Conservation (phyloP, 257 asterid species). For the Solanum virginianum region DNA sequence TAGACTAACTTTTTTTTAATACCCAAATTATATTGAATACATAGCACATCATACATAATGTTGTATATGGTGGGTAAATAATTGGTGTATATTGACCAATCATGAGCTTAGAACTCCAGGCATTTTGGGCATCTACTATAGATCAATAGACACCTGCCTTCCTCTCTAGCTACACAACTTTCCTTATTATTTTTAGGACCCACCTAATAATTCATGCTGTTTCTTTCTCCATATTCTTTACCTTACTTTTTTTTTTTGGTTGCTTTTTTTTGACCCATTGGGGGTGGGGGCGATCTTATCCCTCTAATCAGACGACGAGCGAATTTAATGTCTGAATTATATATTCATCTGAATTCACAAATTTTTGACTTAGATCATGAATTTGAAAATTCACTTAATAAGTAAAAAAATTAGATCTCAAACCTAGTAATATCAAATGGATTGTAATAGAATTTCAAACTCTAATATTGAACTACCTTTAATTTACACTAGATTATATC, state of each 20-base stretch:
- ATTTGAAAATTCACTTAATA: background rate
- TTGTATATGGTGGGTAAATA: background rate
- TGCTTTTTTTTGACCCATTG: background rate
- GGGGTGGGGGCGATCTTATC: no score
- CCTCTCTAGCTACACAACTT: background rate
- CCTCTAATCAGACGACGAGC: background rate
- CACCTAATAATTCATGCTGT: conserved; percentile 2
- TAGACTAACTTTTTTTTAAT: background rate
- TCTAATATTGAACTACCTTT: background rate
- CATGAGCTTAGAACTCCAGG: background rate
- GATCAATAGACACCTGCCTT: conserved; percentile 14
- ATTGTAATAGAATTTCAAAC: background rate
- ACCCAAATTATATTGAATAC: background rate
- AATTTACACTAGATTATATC: background rate
- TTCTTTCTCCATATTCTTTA: background rate
- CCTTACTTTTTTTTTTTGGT: background rate
- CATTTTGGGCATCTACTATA: conserved; percentile 4
- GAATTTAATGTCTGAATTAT: background rate
- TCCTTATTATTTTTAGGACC: background rate
- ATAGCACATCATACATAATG: background rate
- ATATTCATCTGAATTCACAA: background rate
- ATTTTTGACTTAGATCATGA: background rate
- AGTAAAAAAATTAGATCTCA: background rate
- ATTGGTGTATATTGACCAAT: background rate
- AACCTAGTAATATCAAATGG: background rate